Base-by-base conservation (phyloP, 768 basidiomycete genomes). In the Serendipita sp. region DNA sequence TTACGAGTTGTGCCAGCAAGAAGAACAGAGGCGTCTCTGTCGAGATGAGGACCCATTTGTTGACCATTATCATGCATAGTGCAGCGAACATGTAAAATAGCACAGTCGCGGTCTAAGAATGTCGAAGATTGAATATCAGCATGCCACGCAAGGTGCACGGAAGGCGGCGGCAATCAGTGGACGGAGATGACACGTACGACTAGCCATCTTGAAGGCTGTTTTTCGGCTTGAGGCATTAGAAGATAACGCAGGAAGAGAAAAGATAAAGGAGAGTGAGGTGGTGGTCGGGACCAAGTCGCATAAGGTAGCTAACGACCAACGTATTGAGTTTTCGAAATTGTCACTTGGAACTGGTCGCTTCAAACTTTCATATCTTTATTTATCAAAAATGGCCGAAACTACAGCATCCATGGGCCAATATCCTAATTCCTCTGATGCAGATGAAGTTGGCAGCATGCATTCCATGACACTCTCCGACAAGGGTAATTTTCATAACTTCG, bases 41-140 rank as follows among this genome's bases (percentile, higher is more conserved):
- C 22, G 74, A 73, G 70, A 86, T 84, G 30, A 95, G 77, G 13
- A 94, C 92, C 90, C 88, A 90, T 86, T 93, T 91, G 68, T 91
- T 91, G 42, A 58, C 53, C 17, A 58, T 58, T 24, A 58, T 58
- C 53, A 58, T 58, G 53, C 53, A 58, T 26, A 58, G 22, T n/a
- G 53, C 88, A 90, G 72, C 1, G 63, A 43, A 45, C 14, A 42
- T 64, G 45, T 68, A 63, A 65, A 61, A 60, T 64, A 42, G 64
- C 65, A 44, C 45, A 42, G 34, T 3, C 42, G 44, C 43, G 11
- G 53, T 31, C 53, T 58, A 31, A 58, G n/a, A 5, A 14, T 38
- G 38, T 38, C 38, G 30, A 34, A 58, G 24, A 24, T 11, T 26
- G 31, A n/a, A 28, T 5, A n/a, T 48, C 45, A 48, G 45, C 45